Conservation (phyloP, 2,329 filamentous ascomycete genomes). For the Alternaria tenuissima region DNA sequence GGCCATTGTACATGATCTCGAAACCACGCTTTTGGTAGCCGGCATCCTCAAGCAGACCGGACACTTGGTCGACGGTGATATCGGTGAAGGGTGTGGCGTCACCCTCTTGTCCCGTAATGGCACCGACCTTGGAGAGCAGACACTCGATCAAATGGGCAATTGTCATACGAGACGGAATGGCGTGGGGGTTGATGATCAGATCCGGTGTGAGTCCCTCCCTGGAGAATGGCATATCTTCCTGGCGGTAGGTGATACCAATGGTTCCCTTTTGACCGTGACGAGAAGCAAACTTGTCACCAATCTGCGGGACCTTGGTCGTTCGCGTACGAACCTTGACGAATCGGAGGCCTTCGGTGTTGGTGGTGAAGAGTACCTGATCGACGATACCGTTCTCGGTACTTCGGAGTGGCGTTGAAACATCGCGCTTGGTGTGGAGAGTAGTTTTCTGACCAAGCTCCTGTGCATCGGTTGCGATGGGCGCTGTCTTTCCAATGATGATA, state of each 20-base stretch:
- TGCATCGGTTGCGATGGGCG: constrained; percentile 89
- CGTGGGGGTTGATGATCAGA: constrained; percentile 98
- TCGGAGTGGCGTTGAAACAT: constrained; percentile 92
- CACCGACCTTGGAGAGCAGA: constrained; percentile 93
- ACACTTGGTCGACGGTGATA: constrained; percentile 94
- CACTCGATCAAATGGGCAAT: constrained; percentile 99
- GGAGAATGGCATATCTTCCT: constrained; percentile 99
- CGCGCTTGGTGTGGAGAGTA: constrained; percentile 88
- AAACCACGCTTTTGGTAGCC: constrained; percentile 98
- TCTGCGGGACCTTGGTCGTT: constrained; percentile 97
- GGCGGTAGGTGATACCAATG: constrained; percentile 96
- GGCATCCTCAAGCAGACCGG: constrained; percentile 82
- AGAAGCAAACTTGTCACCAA: constrained; percentile 98
- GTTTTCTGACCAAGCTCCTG: constrained; percentile 94
- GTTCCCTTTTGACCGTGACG: constrained; percentile 99
- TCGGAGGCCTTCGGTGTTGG: constrained; percentile 90
- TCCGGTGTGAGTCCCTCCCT: constrained; percentile 90
- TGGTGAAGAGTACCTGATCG: constrained; percentile 91
- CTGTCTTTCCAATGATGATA: constrained; percentile 99
- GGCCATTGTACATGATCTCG: constrained; percentile 98
- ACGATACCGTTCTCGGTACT: constrained; percentile 98
- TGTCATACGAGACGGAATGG: constrained; percentile 99
- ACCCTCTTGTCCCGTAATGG: constrained; percentile 92
- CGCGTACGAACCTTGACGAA: constrained; percentile 98
- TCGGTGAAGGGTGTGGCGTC: constrained; percentile 98